These are phyloP conservation scores for Coniochaeta ligniaria DNA, from an alignment of 2,329 filamentous ascomycete genomes.

Conservation along the genomic window DNA sequence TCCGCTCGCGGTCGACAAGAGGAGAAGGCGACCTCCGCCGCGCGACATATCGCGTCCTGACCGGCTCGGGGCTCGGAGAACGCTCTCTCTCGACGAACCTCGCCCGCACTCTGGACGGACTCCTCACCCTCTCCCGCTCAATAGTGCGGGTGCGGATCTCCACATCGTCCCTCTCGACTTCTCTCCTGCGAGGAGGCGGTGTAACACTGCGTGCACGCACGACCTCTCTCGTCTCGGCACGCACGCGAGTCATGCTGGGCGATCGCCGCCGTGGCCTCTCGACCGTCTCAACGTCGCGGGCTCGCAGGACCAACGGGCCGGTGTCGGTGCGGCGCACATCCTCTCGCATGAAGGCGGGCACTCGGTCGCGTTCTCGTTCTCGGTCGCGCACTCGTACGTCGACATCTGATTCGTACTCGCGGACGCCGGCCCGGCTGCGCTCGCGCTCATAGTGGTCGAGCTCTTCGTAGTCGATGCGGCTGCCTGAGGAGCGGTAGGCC, in stretches of 20 bases:
- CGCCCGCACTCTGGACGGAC: constrained; percentile 17
- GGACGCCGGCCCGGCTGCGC: constrained; percentile 19
- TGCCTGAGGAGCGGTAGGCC: constrained; percentile 7
- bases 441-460: background rate
- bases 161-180: constrained; percentile 22
- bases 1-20: constrained; percentile 35
- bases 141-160: constrained; percentile 14
- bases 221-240: constrained; percentile 30
- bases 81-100: constrained; percentile 31
- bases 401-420: constrained; percentile 31
- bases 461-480: constrained; percentile 3
- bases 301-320: constrained; percentile 46
- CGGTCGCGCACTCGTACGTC: constrained; percentile 29
- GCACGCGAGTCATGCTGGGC: constrained; percentile 29
- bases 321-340: constrained; percentile 39
- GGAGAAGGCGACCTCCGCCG: constrained; percentile 32
- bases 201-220: constrained; percentile 35
- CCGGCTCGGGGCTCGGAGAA: constrained; percentile 26
- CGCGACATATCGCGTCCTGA: constrained; percentile 15
- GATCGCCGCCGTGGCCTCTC: constrained; percentile 39
- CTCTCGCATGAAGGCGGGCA: constrained; percentile 44
- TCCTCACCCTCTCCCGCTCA: constrained; percentile 22
- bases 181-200: constrained; percentile 19
- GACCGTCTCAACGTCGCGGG: constrained; percentile 47
- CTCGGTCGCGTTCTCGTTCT: constrained; percentile 35